Base-by-base conservation (phyloP, 257 asterid genomes). In the Solanum commersonii region DNA sequence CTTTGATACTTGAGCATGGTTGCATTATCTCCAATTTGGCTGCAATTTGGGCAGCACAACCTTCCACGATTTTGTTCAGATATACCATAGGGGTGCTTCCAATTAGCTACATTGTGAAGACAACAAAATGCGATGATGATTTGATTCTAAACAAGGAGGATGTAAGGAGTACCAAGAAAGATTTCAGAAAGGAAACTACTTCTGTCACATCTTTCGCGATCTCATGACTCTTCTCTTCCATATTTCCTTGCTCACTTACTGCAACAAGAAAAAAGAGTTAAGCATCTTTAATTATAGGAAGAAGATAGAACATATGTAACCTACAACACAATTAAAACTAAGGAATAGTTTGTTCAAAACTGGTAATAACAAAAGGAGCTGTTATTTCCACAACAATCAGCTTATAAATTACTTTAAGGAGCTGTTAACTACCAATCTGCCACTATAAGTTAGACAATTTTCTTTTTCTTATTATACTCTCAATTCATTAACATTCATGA, bases 11-110 rank as follows among this genome's bases (percentile, higher is more conserved):
- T 52, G 92, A 90, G 72, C 91, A 89, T 15, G 94, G 94, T 67
- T 91, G 88, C 92, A 92, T 91, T 49, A 22, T 89, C 90, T 92
- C 94, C 87, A 92, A n/a, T 86, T 92, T 92, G 68, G 92, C 94
- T 83, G 92, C 92, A 87, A 92, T 83, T 37, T 88, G 87, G 6
- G 91, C 94, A 22, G 65, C 90, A 42, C 92, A 92, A 60, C 91
- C 94, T 52, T 92, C 88, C 11, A 88, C 89, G 13, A 92, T 89
- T 6, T 91, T 92, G 88, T 91, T 91, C 40, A 92, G 90, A 83
- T 91, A 92, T 14, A 92, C 91, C 92, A 92, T 87, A 25, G 93
- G 94, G 14, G 94, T 92, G 27, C 89, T 87, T 52, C 94, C 92
- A 42, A 92, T 92, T 31, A 91, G 56, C 92, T 91, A 44, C 22